Conservation (phyloP, 208 protist genomes). For the Borovskyia barvae region DNA sequence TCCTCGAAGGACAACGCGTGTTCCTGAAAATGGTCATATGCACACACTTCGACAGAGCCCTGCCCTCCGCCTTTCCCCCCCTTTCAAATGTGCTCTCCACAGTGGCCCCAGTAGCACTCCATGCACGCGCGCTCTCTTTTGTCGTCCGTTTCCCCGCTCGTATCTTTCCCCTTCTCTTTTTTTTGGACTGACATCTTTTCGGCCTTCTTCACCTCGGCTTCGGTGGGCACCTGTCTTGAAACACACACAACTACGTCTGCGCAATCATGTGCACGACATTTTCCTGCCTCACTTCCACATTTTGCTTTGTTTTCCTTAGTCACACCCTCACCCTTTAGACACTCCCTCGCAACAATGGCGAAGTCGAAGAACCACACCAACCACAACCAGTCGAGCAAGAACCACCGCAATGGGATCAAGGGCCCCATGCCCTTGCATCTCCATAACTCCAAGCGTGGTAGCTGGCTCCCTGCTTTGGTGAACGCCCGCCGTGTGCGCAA, state of each 20-base stretch:
- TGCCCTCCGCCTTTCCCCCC: too few species aligned
- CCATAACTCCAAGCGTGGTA: slow-evolving; percentile 79
- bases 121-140: background rate
- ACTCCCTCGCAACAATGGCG: slow-evolving; percentile 58
- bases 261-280: background rate
- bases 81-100: too few species aligned
- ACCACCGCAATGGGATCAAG: slow-evolving; percentile 92
- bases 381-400: slow-evolving; percentile 93
- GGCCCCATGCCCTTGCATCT: slow-evolving; percentile 64
- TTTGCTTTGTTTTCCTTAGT: too few species aligned
- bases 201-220: background rate
- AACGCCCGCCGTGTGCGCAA: slow-evolving; percentile 86
- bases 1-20: too few species aligned
- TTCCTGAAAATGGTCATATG: too few species aligned
- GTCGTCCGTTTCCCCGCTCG: background rate
- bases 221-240: too few species aligned
- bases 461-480: slow-evolving; percentile 75
- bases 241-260: background rate
- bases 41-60: too few species aligned
- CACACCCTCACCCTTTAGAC: slow-evolving; percentile 6
- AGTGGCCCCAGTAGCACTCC: too few species aligned
- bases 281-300: too few species aligned
- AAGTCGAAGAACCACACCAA: slow-evolving; percentile 95
- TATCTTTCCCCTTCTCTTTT: slow-evolving; percentile 4
- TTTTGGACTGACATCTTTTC: background rate